These are phyloP conservation scores for Volvariella volvacea DNA, from an alignment of 1,284 basidiomycete species.

Conservation along the genomic window DNA sequence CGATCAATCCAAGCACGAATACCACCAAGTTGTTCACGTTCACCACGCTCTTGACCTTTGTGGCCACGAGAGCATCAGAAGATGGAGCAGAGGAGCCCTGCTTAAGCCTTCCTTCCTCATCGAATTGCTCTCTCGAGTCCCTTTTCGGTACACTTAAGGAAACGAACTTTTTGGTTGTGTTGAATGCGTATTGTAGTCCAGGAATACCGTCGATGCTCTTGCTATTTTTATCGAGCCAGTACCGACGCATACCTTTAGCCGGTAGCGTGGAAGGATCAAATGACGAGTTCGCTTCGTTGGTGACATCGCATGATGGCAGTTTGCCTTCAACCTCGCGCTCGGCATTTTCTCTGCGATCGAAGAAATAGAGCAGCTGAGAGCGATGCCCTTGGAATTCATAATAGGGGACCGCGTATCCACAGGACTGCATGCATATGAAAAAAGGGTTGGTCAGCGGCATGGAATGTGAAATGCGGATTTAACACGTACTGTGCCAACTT, in stretches of 20 bases:
- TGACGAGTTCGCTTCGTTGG: slow-evolving; percentile 7
- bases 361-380: slow-evolving; percentile 24
- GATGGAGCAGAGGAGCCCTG: too few relatives aligned
- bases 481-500: slow-evolving; percentile 42
- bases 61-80: too few relatives aligned
- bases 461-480: too few relatives aligned
- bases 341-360: slow-evolving; percentile 4
- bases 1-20: background rate
- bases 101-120: too few relatives aligned
- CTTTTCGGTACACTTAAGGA: background rate
- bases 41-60: too few relatives aligned
- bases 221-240: slow-evolving; percentile 39
- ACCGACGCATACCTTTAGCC: slow-evolving; percentile 30
- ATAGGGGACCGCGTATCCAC: slow-evolving; percentile 46
- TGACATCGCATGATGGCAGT: slow-evolving; percentile 13
- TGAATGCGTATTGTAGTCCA: slow-evolving; percentile 21
- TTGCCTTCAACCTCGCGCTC: slow-evolving; percentile 2
- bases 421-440: slow-evolving; percentile 32
- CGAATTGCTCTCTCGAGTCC: background rate
- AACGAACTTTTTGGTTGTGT: slow-evolving; percentile 15
- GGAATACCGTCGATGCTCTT: slow-evolving; percentile 46
- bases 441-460: too few relatives aligned
- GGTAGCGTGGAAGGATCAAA: slow-evolving; percentile 10
- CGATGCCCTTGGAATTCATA: slow-evolving; percentile 41
- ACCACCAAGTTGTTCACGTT: too few relatives aligned